Conservation (phyloP, 1,284 basidiomycete species). For the Taiwanofungus camphoratus region DNA sequence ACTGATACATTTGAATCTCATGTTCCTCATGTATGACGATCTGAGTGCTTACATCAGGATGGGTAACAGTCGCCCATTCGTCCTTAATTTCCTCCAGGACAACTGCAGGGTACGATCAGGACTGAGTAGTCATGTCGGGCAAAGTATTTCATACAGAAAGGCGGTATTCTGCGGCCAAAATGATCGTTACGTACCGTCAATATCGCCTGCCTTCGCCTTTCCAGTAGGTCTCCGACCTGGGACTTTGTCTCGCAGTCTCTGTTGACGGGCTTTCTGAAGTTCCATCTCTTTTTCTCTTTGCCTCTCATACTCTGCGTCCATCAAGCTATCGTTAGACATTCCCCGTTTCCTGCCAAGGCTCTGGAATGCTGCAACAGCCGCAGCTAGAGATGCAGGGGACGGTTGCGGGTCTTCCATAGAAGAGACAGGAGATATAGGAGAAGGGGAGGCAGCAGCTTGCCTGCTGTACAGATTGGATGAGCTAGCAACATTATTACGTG, state of each 20-base stretch:
- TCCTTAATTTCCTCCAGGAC: constrained; percentile 81
- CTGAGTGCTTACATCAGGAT: constrained; percentile 63
- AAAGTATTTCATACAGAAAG: not conserved
- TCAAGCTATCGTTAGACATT: constrained; percentile 42
- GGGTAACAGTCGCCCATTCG: constrained; percentile 86
- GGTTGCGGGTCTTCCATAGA: constrained; percentile 17
- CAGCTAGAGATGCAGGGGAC: constrained; percentile 44
- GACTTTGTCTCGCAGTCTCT: constrained; percentile 59
- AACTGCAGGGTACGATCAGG: constrained; percentile 38
- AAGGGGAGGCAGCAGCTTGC: constrained; percentile 15
- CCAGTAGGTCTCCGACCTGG: constrained; percentile 50
- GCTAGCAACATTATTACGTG: constrained; percentile 19
- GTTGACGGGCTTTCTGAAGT: constrained; percentile 53
- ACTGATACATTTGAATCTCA: constrained; percentile 40
- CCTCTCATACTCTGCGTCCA: constrained; percentile 36
- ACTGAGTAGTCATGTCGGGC: not conserved
- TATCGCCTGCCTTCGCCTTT: constrained; percentile 60
- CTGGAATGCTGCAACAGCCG: constrained; percentile 58
- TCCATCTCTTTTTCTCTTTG: constrained; percentile 55
- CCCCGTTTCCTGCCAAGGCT: constrained; percentile 51
- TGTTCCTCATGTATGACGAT: constrained; percentile 5
- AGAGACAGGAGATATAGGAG: constrained; percentile 15
- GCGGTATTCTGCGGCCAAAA: too few species aligned
- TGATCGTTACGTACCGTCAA: constrained; percentile 54
- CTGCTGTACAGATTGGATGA: constrained; percentile 15